A percentile compares a stretch with the other conserved stretches of the same genome.
Conservation (phyloP, 73 alveolate species). For the Stentor roeselii region DNA sequence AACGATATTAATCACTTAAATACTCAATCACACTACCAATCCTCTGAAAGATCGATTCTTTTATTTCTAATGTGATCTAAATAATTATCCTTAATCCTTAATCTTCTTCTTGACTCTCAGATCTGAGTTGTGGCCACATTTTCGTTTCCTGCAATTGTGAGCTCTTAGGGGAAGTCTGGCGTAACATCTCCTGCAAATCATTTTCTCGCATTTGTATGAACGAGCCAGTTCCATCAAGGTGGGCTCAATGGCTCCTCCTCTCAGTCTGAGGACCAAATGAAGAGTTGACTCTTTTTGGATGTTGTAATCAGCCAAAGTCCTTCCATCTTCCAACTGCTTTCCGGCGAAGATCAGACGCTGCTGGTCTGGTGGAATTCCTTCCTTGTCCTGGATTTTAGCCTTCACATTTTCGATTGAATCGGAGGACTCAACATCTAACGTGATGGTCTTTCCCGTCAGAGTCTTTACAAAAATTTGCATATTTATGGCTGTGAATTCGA, state of each 20-base stretch:
- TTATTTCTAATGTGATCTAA: no score
- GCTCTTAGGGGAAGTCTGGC: slow-evolving; percentile 88
- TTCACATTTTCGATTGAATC: no score
- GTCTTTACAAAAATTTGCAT: slow-evolving; percentile 57
- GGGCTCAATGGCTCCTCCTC: slow-evolving; percentile 72
- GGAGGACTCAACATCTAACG: slow-evolving; percentile 60
- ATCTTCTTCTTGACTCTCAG: no score
- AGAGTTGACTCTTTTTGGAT: no score
- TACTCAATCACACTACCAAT: no score
- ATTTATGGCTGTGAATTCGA: no score
- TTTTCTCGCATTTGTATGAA: slow-evolving; percentile 47
- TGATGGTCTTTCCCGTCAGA: slow-evolving; percentile 64
- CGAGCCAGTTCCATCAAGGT: slow-evolving; percentile 52
- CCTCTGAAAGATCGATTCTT: no score
- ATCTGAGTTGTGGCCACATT: slow-evolving; percentile 96
- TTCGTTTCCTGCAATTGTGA: slow-evolving; percentile 94
- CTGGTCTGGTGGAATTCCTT: slow-evolving; percentile 69
- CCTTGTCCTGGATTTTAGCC: slow-evolving; percentile 67
- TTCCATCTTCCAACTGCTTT: slow-evolving; percentile 62
- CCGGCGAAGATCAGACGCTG: slow-evolving; percentile 64
- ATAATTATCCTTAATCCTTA: no score
- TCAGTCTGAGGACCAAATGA: slow-evolving; percentile 57
- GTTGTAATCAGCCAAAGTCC: no score
- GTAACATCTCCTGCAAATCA: slow-evolving; percentile 57
- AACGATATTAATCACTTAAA: no score